These are phyloP conservation scores for Naegleria lovaniensis DNA, from an alignment of 208 protist genomes.

Conservation along the genomic window DNA sequence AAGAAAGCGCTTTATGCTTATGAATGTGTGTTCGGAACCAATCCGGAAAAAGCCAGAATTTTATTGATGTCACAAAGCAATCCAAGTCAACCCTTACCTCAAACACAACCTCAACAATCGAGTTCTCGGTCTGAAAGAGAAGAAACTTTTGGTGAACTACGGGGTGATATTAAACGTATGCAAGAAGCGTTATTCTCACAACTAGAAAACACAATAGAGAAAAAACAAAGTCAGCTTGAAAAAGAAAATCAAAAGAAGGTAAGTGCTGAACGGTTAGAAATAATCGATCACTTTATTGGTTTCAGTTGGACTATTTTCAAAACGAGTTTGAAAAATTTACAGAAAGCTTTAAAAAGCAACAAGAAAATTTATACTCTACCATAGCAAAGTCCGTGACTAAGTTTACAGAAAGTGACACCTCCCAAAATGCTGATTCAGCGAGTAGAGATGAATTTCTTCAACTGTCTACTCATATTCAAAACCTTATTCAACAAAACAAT, in stretches of 20 bases:
- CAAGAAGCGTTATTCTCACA: background rate
- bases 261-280: too few relatives aligned
- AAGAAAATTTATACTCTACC: background rate
- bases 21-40: background rate
- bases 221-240: background rate
- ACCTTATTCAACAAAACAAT: background rate
- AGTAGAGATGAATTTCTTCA: background rate
- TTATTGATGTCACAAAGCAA: background rate
- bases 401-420: background rate
- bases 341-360: background rate
- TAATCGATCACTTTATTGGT: too few relatives aligned
- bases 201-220: background rate
- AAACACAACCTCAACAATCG: background rate
- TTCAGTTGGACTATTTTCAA: background rate
- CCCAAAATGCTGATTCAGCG: background rate
- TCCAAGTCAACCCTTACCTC: background rate
- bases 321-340: background rate
- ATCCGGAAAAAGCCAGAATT: conserved; percentile 15
- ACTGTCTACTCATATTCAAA: background rate
- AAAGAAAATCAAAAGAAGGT: background rate
- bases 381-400: background rate
- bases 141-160: background rate
- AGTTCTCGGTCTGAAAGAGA: background rate
- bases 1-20: conserved; percentile 15
- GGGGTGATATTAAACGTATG: background rate